Evolutionary conservation across 352 stramenopile species (phyloP), one percentile per base, ranked within the genome.

Genomic region (Pythium scleroteichum): DNA sequence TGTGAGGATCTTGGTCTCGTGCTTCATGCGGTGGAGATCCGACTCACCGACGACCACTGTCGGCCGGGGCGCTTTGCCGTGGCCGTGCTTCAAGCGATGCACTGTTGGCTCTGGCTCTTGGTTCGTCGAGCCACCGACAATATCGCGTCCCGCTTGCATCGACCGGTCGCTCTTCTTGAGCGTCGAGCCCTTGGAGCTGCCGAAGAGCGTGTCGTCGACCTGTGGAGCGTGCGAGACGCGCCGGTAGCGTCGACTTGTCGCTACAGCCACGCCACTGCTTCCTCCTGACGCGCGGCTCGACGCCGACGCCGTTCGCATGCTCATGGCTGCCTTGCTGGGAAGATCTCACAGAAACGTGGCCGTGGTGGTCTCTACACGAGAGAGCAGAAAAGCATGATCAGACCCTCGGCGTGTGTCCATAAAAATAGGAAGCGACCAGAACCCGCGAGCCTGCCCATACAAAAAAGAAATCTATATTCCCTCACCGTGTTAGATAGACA

Each of bases 121-220:
- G 46, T 78, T 64, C 16, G n/a, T 64, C 1, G 52, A 53, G 9
- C 47, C 29, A 10, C 55, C 41, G n/a, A 58, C 65, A 45, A 65
- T 54, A 16, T 76, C 87, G 68, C 82, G 71, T 49, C 80, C 82
- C 19, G 80, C 80, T 53, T 90, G 79, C 27, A 78, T 71, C 20
- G 79, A 85, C 23, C 82, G 78, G 33, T 85, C 71, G 51, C 41
- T 81, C 59, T 79, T 64, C 33, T 75, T 54, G 23, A 76, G 72
- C 7, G 54, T 2, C 0, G 42, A 1, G 2, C n/a, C 29, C 7
- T 61, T 62, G 27, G 20, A 22, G 27, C 16, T 53, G 9, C 81
- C 82, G 65, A 91, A 93, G 8, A 93, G 73, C 53, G 72, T 87
- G 62, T 93, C 81, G 58, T 90, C 84, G 19, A 90, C 79, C 62